phyloP scores from a whole-genome alignment of 805 yeast species.

The Candida dendrica region DNA sequence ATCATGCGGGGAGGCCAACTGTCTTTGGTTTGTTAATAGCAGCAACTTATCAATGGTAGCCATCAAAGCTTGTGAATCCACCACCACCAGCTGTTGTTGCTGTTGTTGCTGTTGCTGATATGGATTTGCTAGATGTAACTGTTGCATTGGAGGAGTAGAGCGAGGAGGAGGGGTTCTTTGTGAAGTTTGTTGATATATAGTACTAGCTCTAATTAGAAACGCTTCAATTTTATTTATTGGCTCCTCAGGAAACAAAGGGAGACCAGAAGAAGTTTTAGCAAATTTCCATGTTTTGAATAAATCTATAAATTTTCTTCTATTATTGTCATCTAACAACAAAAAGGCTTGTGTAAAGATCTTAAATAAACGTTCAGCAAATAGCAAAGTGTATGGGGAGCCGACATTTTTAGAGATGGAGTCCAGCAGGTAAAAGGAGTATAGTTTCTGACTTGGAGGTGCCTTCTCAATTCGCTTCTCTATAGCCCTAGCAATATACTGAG shows the following conservation, averaged over 20 bases:
- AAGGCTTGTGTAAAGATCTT: conserved; percentile 70
- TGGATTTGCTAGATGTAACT: conserved; percentile 7
- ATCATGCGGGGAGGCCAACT: conserved; percentile 25
- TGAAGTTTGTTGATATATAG: conserved; percentile 26
- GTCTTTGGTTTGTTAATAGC: conserved; percentile 25
- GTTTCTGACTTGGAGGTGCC: conserved; percentile 77
- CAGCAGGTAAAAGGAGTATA: conserved; percentile 74
- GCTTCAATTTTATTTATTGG: conserved; percentile 67
- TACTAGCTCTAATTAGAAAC: conserved; percentile 59
- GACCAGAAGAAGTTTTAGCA: conserved; percentile 52
- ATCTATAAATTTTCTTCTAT: conserved; percentile 65
- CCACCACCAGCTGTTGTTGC: conserved; percentile 3
- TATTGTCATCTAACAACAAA: conserved; percentile 68
- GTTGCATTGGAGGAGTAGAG: conserved; percentile 2
- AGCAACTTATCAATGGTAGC: conserved; percentile 28
- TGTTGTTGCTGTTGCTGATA: conserved; percentile 4
- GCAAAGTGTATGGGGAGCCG: conserved; percentile 81
- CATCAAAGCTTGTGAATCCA: conserved; percentile 23
- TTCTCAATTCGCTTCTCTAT: conserved; percentile 67
- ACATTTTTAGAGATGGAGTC: conserved; percentile 90
- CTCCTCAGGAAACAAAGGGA: conserved; percentile 65
- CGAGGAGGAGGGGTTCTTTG: conserved; percentile 1
- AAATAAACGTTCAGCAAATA: conserved; percentile 65
- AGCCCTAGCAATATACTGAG: conserved; percentile 69
- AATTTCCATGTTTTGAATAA: conserved; percentile 85